Evolutionary conservation across 129 eudicot genomes (phyloP), one percentile per base, ranked within the genome.

Genomic region (Flaveria brownii): DNA sequence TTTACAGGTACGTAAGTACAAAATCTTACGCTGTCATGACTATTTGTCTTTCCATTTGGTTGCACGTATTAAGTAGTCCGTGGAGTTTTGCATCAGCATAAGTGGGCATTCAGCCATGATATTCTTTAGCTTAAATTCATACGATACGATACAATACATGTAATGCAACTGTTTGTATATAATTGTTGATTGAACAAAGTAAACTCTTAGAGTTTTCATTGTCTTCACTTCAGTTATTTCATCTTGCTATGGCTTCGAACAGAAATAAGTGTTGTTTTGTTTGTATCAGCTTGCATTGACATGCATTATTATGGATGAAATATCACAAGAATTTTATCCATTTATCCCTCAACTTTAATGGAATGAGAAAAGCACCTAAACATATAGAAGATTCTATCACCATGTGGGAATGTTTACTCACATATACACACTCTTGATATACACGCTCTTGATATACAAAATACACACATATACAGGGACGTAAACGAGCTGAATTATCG

Each of bases 21-120:
- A 89, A 75, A 73, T 87, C 97, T 52, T 87, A 90, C 75, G 77
- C 91, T 10, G 87, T 88, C 36, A 80, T 84, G 55, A 85, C 90
- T 4, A 57, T 95, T 16, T 91, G 99, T 62, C 87, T 95, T 64
- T 81, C 97, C 0, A 75, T 91, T 64, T 91, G 96, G 79, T 80
- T 95, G 81, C 96, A 91, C 67, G 79, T 95, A 46, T 45, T 90
- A 65, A 82, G 82, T 66, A 80, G 91, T 60, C 88, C 95, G 1
- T 87, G 96, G 97, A 82, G 86, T 84, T 82, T 93, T 82, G 83
- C 84, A 70, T 83, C 85, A 36, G 76, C 75, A 10, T 85, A 70
- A 82, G 60, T 18, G 52, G 73, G 52, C 41, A 36, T 36, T 36
- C 0, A 36, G 41, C 17, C 26, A 56, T 46, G 69, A 52, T 33